Conservation (phyloP, 208 protist genomes). For the Trypanosoma avium region DNA sequence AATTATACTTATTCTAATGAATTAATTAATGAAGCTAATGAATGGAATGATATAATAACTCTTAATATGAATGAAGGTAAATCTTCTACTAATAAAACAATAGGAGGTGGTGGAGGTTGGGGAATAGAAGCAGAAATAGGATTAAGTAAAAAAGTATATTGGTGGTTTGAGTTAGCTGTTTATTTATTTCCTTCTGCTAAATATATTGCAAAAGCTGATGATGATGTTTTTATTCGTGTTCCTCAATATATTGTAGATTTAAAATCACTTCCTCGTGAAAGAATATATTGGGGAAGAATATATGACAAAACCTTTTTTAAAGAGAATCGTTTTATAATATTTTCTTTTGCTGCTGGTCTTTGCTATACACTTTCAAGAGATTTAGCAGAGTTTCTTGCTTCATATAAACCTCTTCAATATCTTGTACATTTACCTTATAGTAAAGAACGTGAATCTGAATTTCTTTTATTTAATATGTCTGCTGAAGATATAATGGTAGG, state of each 20-base stretch:
- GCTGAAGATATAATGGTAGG: neutral
- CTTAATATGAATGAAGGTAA: conserved; percentile 29
- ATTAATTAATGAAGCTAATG: too few relatives aligned
- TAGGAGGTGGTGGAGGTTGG: conserved; percentile 9
- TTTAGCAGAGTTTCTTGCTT: neutral
- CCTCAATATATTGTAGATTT: conserved; percentile 34
- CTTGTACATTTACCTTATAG: neutral
- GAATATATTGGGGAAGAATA: neutral
- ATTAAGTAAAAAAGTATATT: conserved; percentile 32
- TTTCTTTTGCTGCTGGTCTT: neutral
- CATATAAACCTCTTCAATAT: neutral
- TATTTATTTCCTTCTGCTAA: conserved; percentile 23
- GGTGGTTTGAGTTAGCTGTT: conserved; percentile 34
- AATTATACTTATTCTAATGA: too few relatives aligned
- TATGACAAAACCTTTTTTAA: neutral
- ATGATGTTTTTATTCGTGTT: conserved; percentile 39
- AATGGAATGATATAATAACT: too few relatives aligned
- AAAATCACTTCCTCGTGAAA: neutral
- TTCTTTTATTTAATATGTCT: neutral
- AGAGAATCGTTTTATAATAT: neutral
- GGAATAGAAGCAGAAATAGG: conserved; percentile 27
- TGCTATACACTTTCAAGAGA: neutral
- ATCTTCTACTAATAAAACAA: conserved; percentile 15
- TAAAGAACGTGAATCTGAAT: neutral
- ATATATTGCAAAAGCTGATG: conserved; percentile 38